Percentiles rank a stretch among this genome's conserved stretches.
phyloP scores from a whole-genome alignment of 140 eudicot genomes.

The Ambrosia hybrid region DNA sequence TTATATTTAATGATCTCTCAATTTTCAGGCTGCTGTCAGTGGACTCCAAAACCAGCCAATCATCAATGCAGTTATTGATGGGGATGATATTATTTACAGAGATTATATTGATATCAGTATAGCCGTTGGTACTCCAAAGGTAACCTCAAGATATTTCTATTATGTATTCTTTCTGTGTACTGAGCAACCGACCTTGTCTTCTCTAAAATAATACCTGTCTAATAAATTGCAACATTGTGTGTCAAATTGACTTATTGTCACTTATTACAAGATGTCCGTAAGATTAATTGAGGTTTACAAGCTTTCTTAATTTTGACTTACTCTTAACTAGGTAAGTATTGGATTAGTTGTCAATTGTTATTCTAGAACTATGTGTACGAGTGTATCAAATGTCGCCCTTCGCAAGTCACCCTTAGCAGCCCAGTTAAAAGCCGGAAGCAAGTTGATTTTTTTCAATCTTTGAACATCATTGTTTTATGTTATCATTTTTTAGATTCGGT shows the following conservation, averaged over 20 bases:
- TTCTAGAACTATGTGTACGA: no score
- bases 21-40: conserved; percentile 82
- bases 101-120: conserved; percentile 90
- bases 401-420: no score
- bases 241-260: not conserved
- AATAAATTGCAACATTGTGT: not conserved
- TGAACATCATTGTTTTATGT: no score
- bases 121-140: conserved; percentile 97
- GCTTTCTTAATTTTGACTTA: no score
- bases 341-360: no score
- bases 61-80: conserved; percentile 90
- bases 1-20: not conserved
- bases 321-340: no score
- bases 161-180: not conserved
- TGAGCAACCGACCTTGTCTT: no score
- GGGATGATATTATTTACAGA: conserved; percentile 90
- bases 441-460: no score
- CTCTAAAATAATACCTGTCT: no score
- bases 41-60: conserved; percentile 83
- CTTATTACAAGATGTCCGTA: not conserved
- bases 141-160: conserved; percentile 23
- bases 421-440: no score
- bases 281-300: not conserved
- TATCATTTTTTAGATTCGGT: no score
- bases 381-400: no score